phyloP scores from a whole-genome alignment of 2,329 filamentous ascomycete genomes.

The Pseudogymnoascus sp. region DNA sequence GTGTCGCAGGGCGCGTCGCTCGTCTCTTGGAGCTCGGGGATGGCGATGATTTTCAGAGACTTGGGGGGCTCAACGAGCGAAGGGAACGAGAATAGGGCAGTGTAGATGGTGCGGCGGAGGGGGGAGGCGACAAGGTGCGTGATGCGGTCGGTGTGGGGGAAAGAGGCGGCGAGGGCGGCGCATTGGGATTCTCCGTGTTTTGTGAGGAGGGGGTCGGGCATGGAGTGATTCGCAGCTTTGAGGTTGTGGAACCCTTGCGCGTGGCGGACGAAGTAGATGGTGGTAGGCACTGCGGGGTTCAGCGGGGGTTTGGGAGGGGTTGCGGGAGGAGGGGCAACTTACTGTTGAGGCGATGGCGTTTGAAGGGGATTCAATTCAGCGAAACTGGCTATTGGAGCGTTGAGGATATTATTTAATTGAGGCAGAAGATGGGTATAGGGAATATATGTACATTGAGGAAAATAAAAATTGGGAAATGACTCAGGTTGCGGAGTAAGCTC shows the following conservation, averaged over 20 bases:
- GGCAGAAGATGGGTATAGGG: not conserved
- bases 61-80: constrained; percentile 37
- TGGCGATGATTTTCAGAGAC: constrained; percentile 43
- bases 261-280: constrained; percentile 63
- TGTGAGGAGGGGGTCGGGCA: constrained; percentile 75
- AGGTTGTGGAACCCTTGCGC: constrained; percentile 80
- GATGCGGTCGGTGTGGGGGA: constrained; percentile 57
- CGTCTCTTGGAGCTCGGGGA: constrained; percentile 75
- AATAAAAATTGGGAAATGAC: not conserved
- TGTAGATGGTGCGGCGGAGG: constrained; percentile 72
- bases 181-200: constrained; percentile 70
- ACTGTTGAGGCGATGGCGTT: not conserved
- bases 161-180: constrained; percentile 48
- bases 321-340: not conserved
- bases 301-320: not conserved
- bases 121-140: constrained; percentile 71
- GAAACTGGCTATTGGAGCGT: not conserved
- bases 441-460: not conserved
- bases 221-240: constrained; percentile 54
- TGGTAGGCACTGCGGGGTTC: constrained; percentile 21
- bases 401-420: not conserved
- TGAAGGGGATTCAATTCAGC: not conserved
- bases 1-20: constrained; percentile 68
- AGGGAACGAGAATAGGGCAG: constrained; percentile 62
- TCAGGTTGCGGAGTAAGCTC: constrained; percentile 5